Evolutionary conservation across 2,329 filamentous ascomycete species (phyloP).

Genomic region (Aspergillus sp.): DNA sequence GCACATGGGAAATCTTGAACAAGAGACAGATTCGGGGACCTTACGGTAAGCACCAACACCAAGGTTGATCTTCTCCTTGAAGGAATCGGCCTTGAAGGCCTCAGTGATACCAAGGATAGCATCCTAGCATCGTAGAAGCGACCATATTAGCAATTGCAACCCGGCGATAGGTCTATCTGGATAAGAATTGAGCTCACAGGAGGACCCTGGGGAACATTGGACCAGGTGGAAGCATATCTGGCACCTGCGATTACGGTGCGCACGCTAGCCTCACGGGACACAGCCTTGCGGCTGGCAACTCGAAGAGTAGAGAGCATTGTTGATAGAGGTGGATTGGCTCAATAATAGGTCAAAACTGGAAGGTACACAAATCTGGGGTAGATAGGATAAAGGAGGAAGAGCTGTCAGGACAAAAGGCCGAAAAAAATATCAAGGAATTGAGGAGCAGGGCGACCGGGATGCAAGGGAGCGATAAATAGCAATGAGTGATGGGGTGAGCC

Average conservation of each 20-base stretch:
- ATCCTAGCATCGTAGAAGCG: constrained; percentile 34
- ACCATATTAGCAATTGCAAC: constrained; percentile 31
- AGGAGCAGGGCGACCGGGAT: constrained; percentile 10
- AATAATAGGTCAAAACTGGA: neutral
- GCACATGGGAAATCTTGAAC: neutral
- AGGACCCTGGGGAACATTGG: constrained; percentile 89
- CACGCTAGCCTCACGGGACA: constrained; percentile 43
- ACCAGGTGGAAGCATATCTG: constrained; percentile 80
- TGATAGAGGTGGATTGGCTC: constrained; percentile 9
- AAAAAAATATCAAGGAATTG: constrained; percentile 11
- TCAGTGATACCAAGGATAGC: constrained; percentile 74
- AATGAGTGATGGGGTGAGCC: constrained; percentile 12
- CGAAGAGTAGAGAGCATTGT: constrained; percentile 54
- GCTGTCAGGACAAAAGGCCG: constrained; percentile 4
- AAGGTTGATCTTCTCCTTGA: constrained; percentile 96
- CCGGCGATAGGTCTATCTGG: constrained; percentile 8
- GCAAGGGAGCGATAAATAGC: constrained; percentile 19
- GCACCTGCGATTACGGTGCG: constrained; percentile 48
- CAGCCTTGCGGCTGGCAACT: constrained; percentile 48
- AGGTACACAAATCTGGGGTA: constrained; percentile 2
- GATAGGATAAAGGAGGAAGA: constrained; percentile 8
- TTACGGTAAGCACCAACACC: constrained; percentile 94
- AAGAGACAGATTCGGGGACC: constrained; percentile 20
- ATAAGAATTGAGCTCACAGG: constrained; percentile 66
- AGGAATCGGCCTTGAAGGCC: constrained; percentile 96